Evolutionary conservation across 2,329 filamentous ascomycete genomes (phyloP), one percentile per base, ranked within the genome.

Genomic region (Fusarium protoensiforme): DNA sequence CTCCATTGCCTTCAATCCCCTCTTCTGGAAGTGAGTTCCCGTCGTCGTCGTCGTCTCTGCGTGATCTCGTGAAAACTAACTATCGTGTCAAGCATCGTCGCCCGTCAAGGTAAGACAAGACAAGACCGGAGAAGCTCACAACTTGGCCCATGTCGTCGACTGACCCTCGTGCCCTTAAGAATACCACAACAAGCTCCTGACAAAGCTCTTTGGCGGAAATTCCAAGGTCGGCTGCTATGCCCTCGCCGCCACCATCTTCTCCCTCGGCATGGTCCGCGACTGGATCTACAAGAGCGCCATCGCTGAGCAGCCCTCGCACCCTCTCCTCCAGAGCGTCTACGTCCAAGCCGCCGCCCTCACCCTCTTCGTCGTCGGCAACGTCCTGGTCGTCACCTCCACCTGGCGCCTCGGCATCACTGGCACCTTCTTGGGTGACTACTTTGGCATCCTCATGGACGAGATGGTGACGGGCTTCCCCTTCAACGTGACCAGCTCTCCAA

Each of bases 11-110:
- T 98, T 99, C 85, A 99, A 99, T 84, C 96, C 96, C 24, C 92
- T 96, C n/a, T 98, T 98, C 84, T 99, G 96, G 96, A 99, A 99
- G 95, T 98, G 88, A 87, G 94, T 89, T 61, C 11, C n/a, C n/a
- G n/a, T n/a, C n/a, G 24, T 24, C 24, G 24, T 38, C 69, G 59
- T 68, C 72, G 51, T 41, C 48, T 41, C 38, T 22, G 18, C 20
- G n/a, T 51, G 63, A 46, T 60, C 8, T 18, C 24, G n/a, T 48
- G 54, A 38, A 18, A 36, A 72, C 84, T 86, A 79, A 87, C 69
- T 64, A 18, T n/a, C 39, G 18, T n/a, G 27, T 53, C 61, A 76
- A 97, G 94, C 83, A 93, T 95, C 78, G 91, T 94, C 76, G 95
- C 95, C 70, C 92, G 95, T 79, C 89, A 92, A 91, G 94, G 94